Evolutionary conservation across 495 filamentous ascomycete species (phyloP), one percentile per base, ranked within the genome.

Genomic region (Cenococcum geophilum): DNA sequence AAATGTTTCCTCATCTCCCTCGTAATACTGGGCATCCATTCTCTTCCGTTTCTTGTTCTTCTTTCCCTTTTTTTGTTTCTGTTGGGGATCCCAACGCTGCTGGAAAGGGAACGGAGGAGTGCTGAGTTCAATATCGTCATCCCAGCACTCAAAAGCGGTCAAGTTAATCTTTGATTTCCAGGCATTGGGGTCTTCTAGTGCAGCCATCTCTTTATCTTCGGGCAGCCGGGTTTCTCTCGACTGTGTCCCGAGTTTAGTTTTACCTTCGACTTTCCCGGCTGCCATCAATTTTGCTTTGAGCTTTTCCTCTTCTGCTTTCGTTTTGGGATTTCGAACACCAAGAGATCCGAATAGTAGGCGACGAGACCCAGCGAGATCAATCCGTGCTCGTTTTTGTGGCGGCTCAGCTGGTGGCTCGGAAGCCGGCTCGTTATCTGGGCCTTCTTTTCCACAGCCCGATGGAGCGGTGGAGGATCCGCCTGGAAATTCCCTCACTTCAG

Each of bases 61-160:
- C 21, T 70, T 61, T 14, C 83, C 84, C 53, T 78, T 75, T 67
- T 84, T 83, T 64, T 80, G 82, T 65, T 83, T 76, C 59, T 92
- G 87, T 56, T 89, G 85, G 3, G 80, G 76, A 73, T 96, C 89
- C 91, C 91, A 96, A 55, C 87, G 83, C 71, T 95, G 89, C 12
- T 85, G 76, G 65, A 97, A 98, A 0, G 93, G 93, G 69, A 95
- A 97, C 2, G 89, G 88, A 0, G 93, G 92, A 21, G 85, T 79
- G 58, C 82, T 90, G 35, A 96, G 77, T 58, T 60, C 64, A 52
- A 91, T 76, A n/a, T 83, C 83, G 22, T 91, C 83, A 53, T 84
- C 74, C 61, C 86, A 81, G 71, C 93, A 97, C 70, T 98, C 93
- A 11, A 91, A 86, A 49, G 91, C 92, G 55, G 80, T 82, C 32